These are phyloP conservation scores for Podila epigama DNA, from an alignment of 192 early-diverging fungal genomes.

Conservation along the genomic window DNA sequence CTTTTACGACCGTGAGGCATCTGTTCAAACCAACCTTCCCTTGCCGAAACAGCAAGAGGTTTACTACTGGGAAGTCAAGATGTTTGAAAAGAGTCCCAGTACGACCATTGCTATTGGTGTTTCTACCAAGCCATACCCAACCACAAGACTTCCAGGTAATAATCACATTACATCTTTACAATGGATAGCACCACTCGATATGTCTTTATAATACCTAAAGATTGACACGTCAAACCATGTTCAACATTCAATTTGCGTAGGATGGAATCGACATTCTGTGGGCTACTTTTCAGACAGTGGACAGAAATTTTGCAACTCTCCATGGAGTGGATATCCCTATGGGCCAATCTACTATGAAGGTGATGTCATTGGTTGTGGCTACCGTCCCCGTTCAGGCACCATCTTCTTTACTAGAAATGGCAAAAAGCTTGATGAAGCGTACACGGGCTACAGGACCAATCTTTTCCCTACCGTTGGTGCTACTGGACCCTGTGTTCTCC, in stretches of 20 bases:
- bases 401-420: slow-evolving; percentile 83
- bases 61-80: slow-evolving; percentile 86
- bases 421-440: slow-evolving; percentile 71
- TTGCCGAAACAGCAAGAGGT: slow-evolving; percentile 81
- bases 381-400: slow-evolving; percentile 75
- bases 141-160: slow-evolving; percentile 69
- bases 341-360: slow-evolving; percentile 74
- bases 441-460: slow-evolving; percentile 74
- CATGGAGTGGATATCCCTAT: slow-evolving; percentile 67
- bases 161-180: not conserved
- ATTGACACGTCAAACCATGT: not conserved
- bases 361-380: slow-evolving; percentile 81
- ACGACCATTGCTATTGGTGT: slow-evolving; percentile 77
- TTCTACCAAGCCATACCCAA: slow-evolving; percentile 77
- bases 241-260: slow-evolving; percentile 28
- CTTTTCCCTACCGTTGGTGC: slow-evolving; percentile 71
- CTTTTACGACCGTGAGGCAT: slow-evolving; percentile 75
- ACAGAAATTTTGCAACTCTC: slow-evolving; percentile 71
- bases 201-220: not conserved
- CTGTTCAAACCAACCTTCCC: slow-evolving; percentile 83
- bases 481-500: slow-evolving; percentile 62
- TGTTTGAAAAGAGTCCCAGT: slow-evolving; percentile 74
- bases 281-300: slow-evolving; percentile 76
- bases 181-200: not conserved
- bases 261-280: slow-evolving; percentile 80